phyloP scores from a whole-genome alignment of 73 alveolate genomes.

The Stentor coeruleus region DNA sequence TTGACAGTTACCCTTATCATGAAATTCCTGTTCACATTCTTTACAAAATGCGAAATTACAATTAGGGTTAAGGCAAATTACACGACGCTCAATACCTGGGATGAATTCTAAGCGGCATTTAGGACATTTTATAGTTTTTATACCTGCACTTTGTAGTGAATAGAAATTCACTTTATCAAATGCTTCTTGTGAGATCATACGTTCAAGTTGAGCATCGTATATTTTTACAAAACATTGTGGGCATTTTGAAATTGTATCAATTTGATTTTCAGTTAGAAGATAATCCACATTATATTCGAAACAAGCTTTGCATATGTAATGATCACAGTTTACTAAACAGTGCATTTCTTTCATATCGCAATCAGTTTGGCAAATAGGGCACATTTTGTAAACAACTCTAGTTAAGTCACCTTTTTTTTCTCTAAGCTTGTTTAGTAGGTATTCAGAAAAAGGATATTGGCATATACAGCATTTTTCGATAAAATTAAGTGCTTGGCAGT shows the following conservation, averaged over 20 bases:
- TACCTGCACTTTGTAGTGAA: background rate
- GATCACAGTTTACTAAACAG: background rate
- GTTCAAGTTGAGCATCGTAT: background rate
- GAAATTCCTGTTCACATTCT: background rate
- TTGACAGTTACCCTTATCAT: slow-evolving; percentile 8
- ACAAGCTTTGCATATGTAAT: background rate
- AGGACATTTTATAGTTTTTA: background rate
- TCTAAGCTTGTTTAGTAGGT: background rate
- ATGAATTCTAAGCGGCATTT: background rate
- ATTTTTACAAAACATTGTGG: background rate
- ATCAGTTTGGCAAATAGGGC: background rate
- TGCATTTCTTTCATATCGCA: background rate
- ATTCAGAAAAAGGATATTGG: background rate
- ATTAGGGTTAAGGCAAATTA: background rate
- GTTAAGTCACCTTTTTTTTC: background rate
- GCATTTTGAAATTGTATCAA: background rate
- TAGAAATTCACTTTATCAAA: background rate
- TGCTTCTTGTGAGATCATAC: background rate
- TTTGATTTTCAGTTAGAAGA: background rate
- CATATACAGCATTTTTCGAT: background rate
- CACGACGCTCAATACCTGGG: background rate
- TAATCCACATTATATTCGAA: background rate
- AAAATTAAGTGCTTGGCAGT: background rate
- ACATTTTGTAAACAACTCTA: no score
- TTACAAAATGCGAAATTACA: background rate